Base-by-base conservation (phyloP, 805 yeast species). In the Wickerhamomyces ciferrii region DNA sequence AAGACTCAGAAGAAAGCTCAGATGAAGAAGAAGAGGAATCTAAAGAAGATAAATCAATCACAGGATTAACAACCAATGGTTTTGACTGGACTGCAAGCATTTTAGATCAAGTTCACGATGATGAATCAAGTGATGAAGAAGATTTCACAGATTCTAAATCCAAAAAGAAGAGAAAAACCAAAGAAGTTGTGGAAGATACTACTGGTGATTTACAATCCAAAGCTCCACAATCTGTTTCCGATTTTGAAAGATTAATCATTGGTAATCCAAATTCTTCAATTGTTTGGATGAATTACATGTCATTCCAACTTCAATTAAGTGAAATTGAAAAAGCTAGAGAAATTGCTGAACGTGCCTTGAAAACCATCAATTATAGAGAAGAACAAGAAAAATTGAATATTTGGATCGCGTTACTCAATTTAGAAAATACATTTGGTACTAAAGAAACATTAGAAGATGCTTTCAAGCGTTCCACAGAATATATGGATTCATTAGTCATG, bases 261-360 rank as follows among this genome's bases (percentile, higher is more conserved):
- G 95, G 97, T 63, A 86, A 86, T 62, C 97, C 99, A 42, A 85
- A 88, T 70, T 88, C 96, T 3, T 92, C 99, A 1, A 78, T 91
- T 32, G 68, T 89, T 47, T 94, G 99, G 99, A 92, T 94, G 87
- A 88, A 91, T 68, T 94, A 87, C 69, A 94, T 94, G 97, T 91
- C 98, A 4, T 94, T 92, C 84, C 96, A 91, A 67, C 75, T 94
- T 53, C 97, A 91, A 66, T 74, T 92, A 52, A 87, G 96, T 71
- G 99, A 94, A 66, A 72, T 90, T 48, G 97, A 92, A 35, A 89
- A 87, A 67, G 97, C 97, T 10, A 81, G 99, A 57, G 96, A 88
- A 63, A 81, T 94, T 56, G 97, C 88, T 40, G 87, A 84, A 57
- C 80, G 99, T 52, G 99, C 98, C 2, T 75, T 94, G 61, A 87